phyloP scores from a whole-genome alignment of 1,284 basidiomycete species.

The Tausonia pullulans region DNA sequence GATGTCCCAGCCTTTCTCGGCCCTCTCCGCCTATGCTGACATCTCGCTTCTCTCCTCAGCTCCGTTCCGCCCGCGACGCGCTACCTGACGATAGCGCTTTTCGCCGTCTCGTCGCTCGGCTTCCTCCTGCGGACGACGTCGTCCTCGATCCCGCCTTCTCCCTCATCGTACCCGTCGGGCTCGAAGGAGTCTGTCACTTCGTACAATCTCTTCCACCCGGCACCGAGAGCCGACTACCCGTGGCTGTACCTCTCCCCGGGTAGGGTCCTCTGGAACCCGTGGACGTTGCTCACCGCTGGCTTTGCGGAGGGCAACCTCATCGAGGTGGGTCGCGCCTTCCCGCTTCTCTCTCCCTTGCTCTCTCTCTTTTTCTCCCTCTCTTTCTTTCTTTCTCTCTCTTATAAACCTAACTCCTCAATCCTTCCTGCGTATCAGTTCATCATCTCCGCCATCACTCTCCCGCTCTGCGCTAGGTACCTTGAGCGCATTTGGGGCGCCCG shows the following conservation, averaged over 20 bases:
- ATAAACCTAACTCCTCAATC: too few species aligned
- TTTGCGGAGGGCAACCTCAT: slow-evolving; percentile 74
- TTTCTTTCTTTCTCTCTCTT: slow-evolving; percentile 19
- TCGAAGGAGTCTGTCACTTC: not conserved
- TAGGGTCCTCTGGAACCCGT: slow-evolving; percentile 72
- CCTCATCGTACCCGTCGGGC: slow-evolving; percentile 1
- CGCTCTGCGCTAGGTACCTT: slow-evolving; percentile 74
- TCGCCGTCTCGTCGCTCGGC: slow-evolving; percentile 6
- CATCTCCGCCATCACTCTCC: slow-evolving; percentile 63
- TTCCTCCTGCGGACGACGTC: slow-evolving; percentile 9
- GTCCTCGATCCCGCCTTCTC: not conserved
- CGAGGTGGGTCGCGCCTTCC: slow-evolving; percentile 52
- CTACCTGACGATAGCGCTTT: slow-evolving; percentile 6
- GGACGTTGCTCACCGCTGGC: slow-evolving; percentile 78
- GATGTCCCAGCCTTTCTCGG: not conserved
- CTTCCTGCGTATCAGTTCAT: slow-evolving; percentile 46
- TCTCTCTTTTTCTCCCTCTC: slow-evolving; percentile 3
- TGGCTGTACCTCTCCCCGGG: slow-evolving; percentile 82
- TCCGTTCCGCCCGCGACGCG: slow-evolving; percentile 15
- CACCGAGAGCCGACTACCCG: slow-evolving; percentile 38
- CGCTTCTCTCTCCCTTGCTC: not conserved
- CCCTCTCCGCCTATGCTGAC: not conserved
- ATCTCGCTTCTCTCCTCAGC: not conserved
- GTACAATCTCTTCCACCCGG: slow-evolving; percentile 15
- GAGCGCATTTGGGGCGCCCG: slow-evolving; percentile 85